Percentiles rank a stretch among this genome's conserved stretches.
Evolutionary conservation across 306 rosid genomes (phyloP).

Genomic region (Boehmeria nivea): DNA sequence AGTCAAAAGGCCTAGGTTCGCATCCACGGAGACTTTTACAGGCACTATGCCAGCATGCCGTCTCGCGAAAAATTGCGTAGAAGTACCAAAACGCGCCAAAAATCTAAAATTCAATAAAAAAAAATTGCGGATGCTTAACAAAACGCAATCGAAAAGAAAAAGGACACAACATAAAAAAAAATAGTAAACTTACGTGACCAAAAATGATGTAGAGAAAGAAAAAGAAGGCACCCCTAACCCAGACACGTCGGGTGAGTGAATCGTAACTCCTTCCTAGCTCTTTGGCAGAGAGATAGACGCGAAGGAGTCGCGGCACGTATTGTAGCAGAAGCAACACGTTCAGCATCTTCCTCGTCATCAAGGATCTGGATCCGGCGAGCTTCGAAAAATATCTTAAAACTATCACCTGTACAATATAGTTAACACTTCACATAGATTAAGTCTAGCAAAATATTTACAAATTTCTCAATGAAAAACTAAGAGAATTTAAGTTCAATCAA

Average conservation of each 20-base stretch:
- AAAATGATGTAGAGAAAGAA: slow-evolving; percentile 26
- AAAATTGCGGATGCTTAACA: too few species aligned
- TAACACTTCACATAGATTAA: too few species aligned
- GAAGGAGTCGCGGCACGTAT: slow-evolving; percentile 22
- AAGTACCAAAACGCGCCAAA: slow-evolving; percentile 36
- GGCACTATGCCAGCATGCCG: slow-evolving; percentile 21
- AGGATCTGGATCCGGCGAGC: slow-evolving; percentile 19
- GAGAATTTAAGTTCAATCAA: too few species aligned
- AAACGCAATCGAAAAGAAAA: too few species aligned
- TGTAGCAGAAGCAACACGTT: slow-evolving; percentile 22
- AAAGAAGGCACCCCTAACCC: slow-evolving; percentile 25
- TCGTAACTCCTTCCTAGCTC: not conserved
- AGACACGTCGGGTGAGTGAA: slow-evolving; percentile 14
- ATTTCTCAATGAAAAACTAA: too few species aligned
- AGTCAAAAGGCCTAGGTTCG: not conserved
- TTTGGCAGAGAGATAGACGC: slow-evolving; percentile 14
- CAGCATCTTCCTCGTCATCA: slow-evolving; percentile 15
- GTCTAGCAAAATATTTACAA: too few species aligned
- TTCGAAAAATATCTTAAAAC: slow-evolving; percentile 13
- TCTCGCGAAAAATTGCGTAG: slow-evolving; percentile 15
- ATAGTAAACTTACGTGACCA: slow-evolving; percentile 25
- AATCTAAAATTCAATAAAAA: slow-evolving; percentile 13
- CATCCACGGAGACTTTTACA: not conserved
- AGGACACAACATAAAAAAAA: too few species aligned
- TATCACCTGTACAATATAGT: slow-evolving; percentile 26